These are phyloP conservation scores for Pleurotus tuber-regium DNA, from an alignment of 768 basidiomycete species.

Conservation along the genomic window DNA sequence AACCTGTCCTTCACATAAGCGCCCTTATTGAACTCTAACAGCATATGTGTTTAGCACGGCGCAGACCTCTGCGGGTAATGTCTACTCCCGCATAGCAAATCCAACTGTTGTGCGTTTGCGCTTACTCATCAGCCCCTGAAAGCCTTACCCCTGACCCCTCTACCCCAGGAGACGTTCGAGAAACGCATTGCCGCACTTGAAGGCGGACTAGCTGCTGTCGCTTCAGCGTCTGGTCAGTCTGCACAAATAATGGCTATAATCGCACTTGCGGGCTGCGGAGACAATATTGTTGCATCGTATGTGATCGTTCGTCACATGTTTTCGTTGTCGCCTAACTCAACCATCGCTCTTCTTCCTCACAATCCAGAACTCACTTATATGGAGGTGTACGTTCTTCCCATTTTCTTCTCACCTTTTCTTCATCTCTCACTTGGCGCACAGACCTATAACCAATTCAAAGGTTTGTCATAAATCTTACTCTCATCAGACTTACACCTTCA, in stretches of 20 bases:
- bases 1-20: not conserved
- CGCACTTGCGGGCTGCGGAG: constrained; percentile 49
- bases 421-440: constrained; percentile 14
- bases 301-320: no score
- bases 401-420: constrained; percentile 7
- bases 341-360: not conserved
- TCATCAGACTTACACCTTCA: not conserved
- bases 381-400: constrained; percentile 62
- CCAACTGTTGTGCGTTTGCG: constrained; percentile 38
- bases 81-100: constrained; percentile 48
- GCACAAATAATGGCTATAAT: constrained; percentile 62
- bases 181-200: constrained; percentile 63
- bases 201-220: constrained; percentile 59
- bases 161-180: constrained; percentile 57
- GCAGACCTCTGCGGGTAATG: constrained; percentile 55
- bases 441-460: constrained; percentile 69
- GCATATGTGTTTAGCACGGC: constrained; percentile 42
- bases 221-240: constrained; percentile 56
- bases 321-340: not conserved
- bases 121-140: not conserved
- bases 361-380: constrained; percentile 46
- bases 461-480: constrained; percentile 25
- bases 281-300: constrained; percentile 64
- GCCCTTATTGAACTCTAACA: not conserved
- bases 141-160: not conserved